Evolutionary conservation across 176 grass and related monocot species (phyloP).

Genomic region (Chloris gayana): DNA sequence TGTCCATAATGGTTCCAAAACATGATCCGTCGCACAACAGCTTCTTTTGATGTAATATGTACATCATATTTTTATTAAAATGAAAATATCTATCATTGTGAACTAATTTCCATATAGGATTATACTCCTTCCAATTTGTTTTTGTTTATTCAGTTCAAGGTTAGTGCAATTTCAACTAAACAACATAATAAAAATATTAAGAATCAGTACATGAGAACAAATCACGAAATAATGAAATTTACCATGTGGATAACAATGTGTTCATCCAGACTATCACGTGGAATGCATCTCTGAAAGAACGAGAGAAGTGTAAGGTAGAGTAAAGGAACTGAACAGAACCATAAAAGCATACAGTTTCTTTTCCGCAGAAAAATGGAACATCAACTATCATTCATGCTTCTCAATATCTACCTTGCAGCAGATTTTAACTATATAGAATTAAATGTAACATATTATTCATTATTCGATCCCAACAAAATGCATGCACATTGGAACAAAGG

Average conservation of each 20-base stretch:
- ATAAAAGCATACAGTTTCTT: neutral
- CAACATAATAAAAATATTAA: neutral
- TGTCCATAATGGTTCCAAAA: neutral
- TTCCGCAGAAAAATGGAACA: neutral
- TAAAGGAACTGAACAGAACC: slow-evolving; percentile 31
- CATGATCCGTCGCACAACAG: neutral
- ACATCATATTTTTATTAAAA: neutral
- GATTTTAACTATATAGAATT: no score
- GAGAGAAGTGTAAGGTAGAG: slow-evolving; percentile 29
- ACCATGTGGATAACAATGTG: slow-evolving; percentile 96
- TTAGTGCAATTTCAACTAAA: neutral
- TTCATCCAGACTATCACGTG: slow-evolving; percentile 87
- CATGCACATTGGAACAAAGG: neutral
- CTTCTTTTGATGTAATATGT: neutral
- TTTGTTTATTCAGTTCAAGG: neutral
- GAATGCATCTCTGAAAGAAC: slow-evolving; percentile 85
- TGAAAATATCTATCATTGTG: neutral
- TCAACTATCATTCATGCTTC: neutral
- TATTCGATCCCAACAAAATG: neutral
- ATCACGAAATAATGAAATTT: slow-evolving; percentile 44
- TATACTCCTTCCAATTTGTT: neutral
- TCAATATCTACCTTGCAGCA: neutral
- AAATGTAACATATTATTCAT: no score
- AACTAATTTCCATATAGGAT: neutral
- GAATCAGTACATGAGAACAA: slow-evolving; percentile 9